Percentiles rank a stretch among this genome's conserved stretches.
Evolutionary conservation across 2,329 filamentous ascomycete genomes (phyloP).

Genomic region (Exophiala mesophila): DNA sequence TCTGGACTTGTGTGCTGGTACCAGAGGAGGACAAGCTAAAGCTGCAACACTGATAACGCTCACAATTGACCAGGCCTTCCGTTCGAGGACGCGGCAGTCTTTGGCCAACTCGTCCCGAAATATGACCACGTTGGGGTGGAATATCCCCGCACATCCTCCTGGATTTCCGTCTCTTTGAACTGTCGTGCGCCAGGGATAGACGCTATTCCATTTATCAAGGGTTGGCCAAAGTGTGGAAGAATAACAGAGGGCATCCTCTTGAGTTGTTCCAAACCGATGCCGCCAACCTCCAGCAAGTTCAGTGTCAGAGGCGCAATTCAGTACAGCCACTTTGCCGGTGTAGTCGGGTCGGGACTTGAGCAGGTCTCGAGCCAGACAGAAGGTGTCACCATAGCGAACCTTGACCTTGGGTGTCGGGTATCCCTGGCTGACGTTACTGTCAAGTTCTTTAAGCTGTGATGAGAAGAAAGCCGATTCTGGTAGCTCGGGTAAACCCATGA

Average conservation of each 20-base stretch:
- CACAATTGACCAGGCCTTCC: conserved; percentile 5
- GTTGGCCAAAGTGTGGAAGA: conserved; percentile 11
- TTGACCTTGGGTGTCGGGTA: conserved; percentile 1
- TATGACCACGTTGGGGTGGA: conserved; percentile 8
- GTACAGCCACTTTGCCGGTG: conserved; percentile 4
- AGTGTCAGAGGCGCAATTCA: conserved; percentile 10
- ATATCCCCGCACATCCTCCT: conserved; percentile 9
- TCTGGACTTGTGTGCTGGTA: background rate
- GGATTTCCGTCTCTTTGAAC: conserved; percentile 3
- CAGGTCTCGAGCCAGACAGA: conserved; percentile 6
- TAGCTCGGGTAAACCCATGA: conserved; percentile 4
- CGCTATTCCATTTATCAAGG: conserved; percentile 3
- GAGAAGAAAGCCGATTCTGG: conserved; percentile 7
- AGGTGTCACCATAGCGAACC: conserved; percentile 10
- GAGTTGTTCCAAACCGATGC: conserved; percentile 8
- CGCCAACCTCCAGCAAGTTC: conserved; percentile 13
- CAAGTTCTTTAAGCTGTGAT: conserved; percentile 6
- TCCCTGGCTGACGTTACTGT: conserved; percentile 2
- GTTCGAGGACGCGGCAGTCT: conserved; percentile 2
- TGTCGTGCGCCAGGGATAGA: conserved; percentile 5
- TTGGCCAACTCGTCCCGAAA: conserved; percentile 5
- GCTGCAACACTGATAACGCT: conserved; percentile 7
- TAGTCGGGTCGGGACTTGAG: conserved; percentile 7
- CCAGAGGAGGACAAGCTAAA: conserved; percentile 7
- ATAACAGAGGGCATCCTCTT: conserved; percentile 10